These are phyloP conservation scores for Capsicum pubescens DNA, from an alignment of 257 asterid species.

Conservation along the genomic window DNA sequence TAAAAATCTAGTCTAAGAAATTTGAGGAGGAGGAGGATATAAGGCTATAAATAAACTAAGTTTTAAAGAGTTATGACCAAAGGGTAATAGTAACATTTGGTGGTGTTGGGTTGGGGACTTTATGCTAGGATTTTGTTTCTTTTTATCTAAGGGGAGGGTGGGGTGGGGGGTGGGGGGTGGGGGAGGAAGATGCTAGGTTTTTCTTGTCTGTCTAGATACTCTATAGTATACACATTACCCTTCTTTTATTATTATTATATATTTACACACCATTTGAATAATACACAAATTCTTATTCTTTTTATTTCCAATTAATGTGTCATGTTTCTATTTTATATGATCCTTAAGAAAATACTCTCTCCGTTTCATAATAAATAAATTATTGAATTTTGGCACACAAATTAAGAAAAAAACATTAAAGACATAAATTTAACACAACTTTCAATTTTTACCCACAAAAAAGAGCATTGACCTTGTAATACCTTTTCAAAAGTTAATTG, in stretches of 20 bases:
- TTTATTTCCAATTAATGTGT: neutral
- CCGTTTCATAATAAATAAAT: too few species aligned
- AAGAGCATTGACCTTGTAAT: too few species aligned
- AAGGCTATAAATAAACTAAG: slow-evolving; percentile 28
- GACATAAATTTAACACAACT: too few species aligned
- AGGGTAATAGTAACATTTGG: slow-evolving; percentile 20
- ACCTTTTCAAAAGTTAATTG: too few species aligned
- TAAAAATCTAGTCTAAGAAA: slow-evolving; percentile 11
- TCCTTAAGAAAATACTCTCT: neutral
- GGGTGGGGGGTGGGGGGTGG: too few species aligned
- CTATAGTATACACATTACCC: neutral
- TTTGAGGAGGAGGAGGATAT: slow-evolving; percentile 24
- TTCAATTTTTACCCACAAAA: too few species aligned
- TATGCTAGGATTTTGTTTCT: slow-evolving; percentile 27
- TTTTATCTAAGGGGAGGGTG: neutral
- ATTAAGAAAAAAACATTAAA: too few species aligned
- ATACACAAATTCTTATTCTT: neutral
- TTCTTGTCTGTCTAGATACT: slow-evolving; percentile 12
- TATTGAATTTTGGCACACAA: too few species aligned
- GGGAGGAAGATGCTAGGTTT: neutral
- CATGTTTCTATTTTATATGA: neutral
- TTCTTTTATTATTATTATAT: too few species aligned
- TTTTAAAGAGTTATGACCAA: slow-evolving; percentile 29
- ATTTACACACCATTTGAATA: neutral
- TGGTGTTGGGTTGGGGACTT: slow-evolving; percentile 27